Percentiles rank a stretch among this genome's conserved stretches.
phyloP scores from a whole-genome alignment of 2,329 filamentous ascomycete genomes.

The Aspergillus quadricinctus region DNA sequence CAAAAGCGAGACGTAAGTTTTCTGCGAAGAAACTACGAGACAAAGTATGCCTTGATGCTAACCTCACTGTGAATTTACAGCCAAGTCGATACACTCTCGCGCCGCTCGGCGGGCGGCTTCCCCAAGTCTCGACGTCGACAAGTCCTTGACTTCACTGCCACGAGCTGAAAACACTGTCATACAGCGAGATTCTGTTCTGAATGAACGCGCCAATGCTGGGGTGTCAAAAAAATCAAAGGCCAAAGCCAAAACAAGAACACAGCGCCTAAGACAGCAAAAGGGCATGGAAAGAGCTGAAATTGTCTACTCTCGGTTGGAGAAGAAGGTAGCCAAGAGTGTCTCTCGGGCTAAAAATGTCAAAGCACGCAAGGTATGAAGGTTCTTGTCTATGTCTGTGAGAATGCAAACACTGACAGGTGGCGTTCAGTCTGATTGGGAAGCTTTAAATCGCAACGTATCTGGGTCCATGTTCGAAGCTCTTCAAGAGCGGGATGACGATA shows the following conservation, averaged over 20 bases:
- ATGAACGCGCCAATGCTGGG: conserved; percentile 47
- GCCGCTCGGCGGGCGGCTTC: conserved; percentile 55
- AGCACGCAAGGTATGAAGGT: conserved; percentile 40
- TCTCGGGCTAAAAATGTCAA: conserved; percentile 46
- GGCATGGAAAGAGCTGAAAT: conserved; percentile 54
- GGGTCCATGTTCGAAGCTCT: conserved; percentile 22
- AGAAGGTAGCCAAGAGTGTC: conserved; percentile 52
- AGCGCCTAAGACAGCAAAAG: conserved; percentile 51
- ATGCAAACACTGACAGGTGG: conserved; percentile 13
- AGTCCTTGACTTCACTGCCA: conserved; percentile 43
- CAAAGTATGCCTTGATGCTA: conserved; percentile 4
- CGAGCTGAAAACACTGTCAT: conserved; percentile 36
- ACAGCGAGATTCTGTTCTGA: conserved; percentile 45
- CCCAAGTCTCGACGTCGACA: conserved; percentile 51
- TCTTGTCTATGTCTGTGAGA: not conserved
- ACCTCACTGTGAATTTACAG: conserved; percentile 26
- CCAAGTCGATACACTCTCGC: conserved; percentile 52
- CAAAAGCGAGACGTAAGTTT: conserved; percentile 33
- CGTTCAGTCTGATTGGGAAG: conserved; percentile 38
- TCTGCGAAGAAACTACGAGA: not conserved
- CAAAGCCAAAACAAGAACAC: conserved; percentile 50
- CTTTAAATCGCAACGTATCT: conserved; percentile 34
- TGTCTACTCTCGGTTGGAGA: conserved; percentile 51
- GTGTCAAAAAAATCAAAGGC: conserved; percentile 50
- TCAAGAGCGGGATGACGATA: conserved; percentile 49